Conservation (phyloP, 805 yeast genomes). For the Saccharomycopsis babjevae region DNA sequence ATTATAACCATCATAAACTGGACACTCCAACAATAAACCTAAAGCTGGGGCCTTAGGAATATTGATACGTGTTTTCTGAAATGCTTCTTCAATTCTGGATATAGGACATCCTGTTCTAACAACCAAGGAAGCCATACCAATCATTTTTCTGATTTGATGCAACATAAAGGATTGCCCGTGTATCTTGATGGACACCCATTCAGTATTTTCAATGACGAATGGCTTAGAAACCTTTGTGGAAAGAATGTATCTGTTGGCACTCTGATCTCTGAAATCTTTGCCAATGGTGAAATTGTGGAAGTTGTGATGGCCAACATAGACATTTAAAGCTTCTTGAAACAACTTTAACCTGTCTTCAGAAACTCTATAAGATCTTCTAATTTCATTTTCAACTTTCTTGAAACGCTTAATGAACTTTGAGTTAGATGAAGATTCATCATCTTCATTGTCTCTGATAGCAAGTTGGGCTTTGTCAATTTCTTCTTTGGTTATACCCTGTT, state of each 20-base stretch:
- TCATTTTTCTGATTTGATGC: conserved; percentile 97
- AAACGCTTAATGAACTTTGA: conserved; percentile 37
- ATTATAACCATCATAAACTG: conserved; percentile 84
- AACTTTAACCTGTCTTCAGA: conserved; percentile 48
- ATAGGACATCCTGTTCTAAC: conserved; percentile 81
- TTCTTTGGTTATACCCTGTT: conserved; percentile 32
- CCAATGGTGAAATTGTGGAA: conserved; percentile 85
- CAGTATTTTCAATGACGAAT: conserved; percentile 84
- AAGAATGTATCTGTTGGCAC: conserved; percentile 78
- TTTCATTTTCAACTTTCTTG: conserved; percentile 53
- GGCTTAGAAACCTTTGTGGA: conserved; percentile 74
- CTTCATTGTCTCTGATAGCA: conserved; percentile 11
- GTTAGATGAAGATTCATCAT: conserved; percentile 29
- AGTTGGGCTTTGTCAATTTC: conserved; percentile 23
- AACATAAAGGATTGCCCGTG: conserved; percentile 98
- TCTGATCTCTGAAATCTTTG: conserved; percentile 73
- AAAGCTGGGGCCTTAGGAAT: conserved; percentile 97
- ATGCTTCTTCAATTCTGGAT: conserved; percentile 67
- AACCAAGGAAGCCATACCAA: conserved; percentile 83
- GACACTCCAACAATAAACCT: conserved; percentile 82
- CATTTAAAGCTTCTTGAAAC: conserved; percentile 58
- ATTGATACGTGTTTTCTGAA: conserved; percentile 62
- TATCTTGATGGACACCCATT: conserved; percentile 91
- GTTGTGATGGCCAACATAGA: conserved; percentile 81
- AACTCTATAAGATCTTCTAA: conserved; percentile 62